These are phyloP conservation scores for Candida hungchunana DNA, from an alignment of 805 yeast species.

Conservation along the genomic window DNA sequence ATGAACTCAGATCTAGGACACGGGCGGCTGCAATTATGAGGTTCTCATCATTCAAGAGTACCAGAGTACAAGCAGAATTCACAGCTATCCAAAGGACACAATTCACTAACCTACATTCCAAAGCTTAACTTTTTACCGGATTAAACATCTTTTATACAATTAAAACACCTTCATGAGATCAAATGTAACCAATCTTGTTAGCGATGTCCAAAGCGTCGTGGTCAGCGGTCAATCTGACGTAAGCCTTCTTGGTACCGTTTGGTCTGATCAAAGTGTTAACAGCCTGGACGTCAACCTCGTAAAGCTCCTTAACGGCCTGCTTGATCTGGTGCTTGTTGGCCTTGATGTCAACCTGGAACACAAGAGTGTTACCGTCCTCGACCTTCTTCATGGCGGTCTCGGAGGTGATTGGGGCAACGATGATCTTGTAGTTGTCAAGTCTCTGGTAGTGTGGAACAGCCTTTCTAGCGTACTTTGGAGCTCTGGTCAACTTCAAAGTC, in stretches of 20 bases:
- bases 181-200: constrained; percentile 99
- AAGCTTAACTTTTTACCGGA: constrained; percentile 12
- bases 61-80: too few relatives aligned
- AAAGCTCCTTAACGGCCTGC: constrained; percentile 96
- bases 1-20: too few relatives aligned
- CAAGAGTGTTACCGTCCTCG: constrained; percentile 98
- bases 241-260: constrained; percentile 99
- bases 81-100: not conserved
- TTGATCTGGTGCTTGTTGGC: constrained; percentile 99
- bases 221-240: constrained; percentile 97
- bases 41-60: too few relatives aligned
- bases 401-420: constrained; percentile 92
- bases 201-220: constrained; percentile 99
- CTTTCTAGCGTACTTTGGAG: constrained; percentile 93
- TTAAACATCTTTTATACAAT: constrained; percentile 21
- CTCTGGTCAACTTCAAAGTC: constrained; percentile 90
- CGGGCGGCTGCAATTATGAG: too few relatives aligned
- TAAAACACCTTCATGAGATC: constrained; percentile 32
- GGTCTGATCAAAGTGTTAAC: constrained; percentile 98
- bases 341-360: constrained; percentile 95
- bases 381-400: constrained; percentile 99
- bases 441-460: constrained; percentile 97
- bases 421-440: constrained; percentile 91
- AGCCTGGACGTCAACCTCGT: constrained; percentile 90
- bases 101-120: not conserved